Percentiles rank a stretch among this genome's conserved stretches.
phyloP scores from a whole-genome alignment of 164 flowering plant species.

The Macadamia tetraphylla region DNA sequence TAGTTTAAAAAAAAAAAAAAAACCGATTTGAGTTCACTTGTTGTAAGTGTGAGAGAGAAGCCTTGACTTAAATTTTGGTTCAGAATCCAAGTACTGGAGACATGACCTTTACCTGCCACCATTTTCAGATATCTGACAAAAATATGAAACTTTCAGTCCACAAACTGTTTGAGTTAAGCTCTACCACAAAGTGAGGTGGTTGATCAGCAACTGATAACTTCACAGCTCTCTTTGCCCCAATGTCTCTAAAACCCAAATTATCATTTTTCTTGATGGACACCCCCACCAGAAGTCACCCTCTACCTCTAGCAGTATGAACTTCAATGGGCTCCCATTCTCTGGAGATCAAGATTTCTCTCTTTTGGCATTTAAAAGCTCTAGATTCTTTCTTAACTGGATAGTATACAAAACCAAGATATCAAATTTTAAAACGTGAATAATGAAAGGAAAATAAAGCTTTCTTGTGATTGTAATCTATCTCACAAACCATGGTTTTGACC shows the following conservation, averaged over 20 bases:
- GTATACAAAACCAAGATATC: constrained; percentile 39
- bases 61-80: constrained; percentile 14
- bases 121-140: constrained; percentile 40
- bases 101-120: constrained; percentile 59
- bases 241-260: constrained; percentile 46
- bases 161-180: constrained; percentile 40
- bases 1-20: background rate
- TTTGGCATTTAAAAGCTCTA: constrained; percentile 76
- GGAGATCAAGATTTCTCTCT: constrained; percentile 51
- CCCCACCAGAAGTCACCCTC: constrained; percentile 28
- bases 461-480: constrained; percentile 24
- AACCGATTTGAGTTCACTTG: constrained; percentile 2
- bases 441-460: constrained; percentile 14
- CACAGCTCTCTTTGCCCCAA: constrained; percentile 60
- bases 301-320: constrained; percentile 51
- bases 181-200: constrained; percentile 38
- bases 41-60: constrained; percentile 4
- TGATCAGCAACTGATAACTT: constrained; percentile 61
- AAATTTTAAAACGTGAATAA: constrained; percentile 22
- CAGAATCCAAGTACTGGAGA: constrained; percentile 26
- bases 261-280: constrained; percentile 31
- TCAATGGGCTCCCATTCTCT: constrained; percentile 51
- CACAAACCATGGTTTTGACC: constrained; percentile 33
- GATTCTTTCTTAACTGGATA: constrained; percentile 77
- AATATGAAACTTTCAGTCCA: constrained; percentile 45